These are phyloP conservation scores for Aspergillus steynii DNA, from an alignment of 495 filamentous ascomycete genomes.

Conservation along the genomic window DNA sequence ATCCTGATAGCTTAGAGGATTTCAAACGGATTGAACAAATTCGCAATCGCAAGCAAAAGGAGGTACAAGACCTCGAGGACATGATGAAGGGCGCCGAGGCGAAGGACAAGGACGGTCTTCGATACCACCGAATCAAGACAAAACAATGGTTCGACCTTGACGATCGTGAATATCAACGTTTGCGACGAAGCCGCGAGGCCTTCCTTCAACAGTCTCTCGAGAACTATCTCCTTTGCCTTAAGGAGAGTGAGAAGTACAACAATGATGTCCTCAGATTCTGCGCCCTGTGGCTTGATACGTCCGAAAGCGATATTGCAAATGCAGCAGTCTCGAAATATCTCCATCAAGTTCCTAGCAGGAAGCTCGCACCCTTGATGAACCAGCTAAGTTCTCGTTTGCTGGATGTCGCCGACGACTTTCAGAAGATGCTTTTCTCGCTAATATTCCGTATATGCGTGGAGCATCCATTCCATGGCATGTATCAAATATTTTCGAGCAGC, in stretches of 20 bases:
- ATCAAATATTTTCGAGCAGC: constrained; percentile 84
- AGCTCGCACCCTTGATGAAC: constrained; percentile 93
- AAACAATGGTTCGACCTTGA: constrained; percentile 88
- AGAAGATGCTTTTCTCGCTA: constrained; percentile 67
- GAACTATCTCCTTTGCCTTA: constrained; percentile 86
- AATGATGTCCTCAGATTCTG: constrained; percentile 93
- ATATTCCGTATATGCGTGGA: constrained; percentile 82
- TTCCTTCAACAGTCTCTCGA: constrained; percentile 87
- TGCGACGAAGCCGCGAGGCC: constrained; percentile 70
- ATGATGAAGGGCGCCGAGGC: constrained; percentile 52
- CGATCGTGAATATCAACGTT: constrained; percentile 78
- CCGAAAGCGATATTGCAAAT: constrained; percentile 70
- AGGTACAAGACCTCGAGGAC: constrained; percentile 66
- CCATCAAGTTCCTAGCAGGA: constrained; percentile 74
- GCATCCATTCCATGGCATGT: constrained; percentile 95
- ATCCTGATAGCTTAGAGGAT: constrained; percentile 80
- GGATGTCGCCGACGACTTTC: constrained; percentile 67
- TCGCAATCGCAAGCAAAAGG: constrained; percentile 74
- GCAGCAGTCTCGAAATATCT: constrained; percentile 71
- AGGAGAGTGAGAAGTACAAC: constrained; percentile 82
- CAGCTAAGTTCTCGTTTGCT: constrained; percentile 90
- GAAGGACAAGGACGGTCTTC: constrained; percentile 52
- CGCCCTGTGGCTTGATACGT: constrained; percentile 88
- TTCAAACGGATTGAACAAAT: constrained; percentile 77
- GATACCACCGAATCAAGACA: constrained; percentile 58